A percentile compares a stretch with the other conserved stretches of the same genome.
phyloP scores from a whole-genome alignment of 306 rosid species.

The Urtica urens region DNA sequence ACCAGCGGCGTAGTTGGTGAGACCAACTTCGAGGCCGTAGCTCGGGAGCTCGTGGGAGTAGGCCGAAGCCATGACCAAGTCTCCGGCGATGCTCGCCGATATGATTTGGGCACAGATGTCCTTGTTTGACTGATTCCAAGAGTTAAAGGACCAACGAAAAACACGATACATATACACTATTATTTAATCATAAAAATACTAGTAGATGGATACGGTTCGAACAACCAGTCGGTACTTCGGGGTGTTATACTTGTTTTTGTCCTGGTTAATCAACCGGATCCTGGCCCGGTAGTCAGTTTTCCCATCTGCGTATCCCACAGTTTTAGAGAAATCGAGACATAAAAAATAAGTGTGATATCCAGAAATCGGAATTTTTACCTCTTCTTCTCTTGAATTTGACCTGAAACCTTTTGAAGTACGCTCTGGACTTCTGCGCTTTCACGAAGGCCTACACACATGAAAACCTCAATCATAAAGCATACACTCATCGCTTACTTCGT shows the following conservation, averaged over 20 bases:
- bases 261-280: constrained; percentile 80
- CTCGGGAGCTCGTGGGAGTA: constrained; percentile 64
- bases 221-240: constrained; percentile 79
- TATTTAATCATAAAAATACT: not conserved
- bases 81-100: constrained; percentile 86
- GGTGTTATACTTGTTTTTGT: constrained; percentile 80
- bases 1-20: constrained; percentile 95
- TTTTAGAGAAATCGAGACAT: not conserved
- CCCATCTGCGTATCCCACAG: constrained; percentile 39
- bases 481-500: too few species aligned
- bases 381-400: constrained; percentile 86
- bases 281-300: constrained; percentile 90
- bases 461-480: too few species aligned
- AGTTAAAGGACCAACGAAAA: constrained; percentile 17
- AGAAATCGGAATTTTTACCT: constrained; percentile 27
- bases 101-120: constrained; percentile 55
- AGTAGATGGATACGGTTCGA: constrained; percentile 58
- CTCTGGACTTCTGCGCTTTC: constrained; percentile 53
- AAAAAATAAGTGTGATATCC: not conserved
- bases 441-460: constrained; percentile 54
- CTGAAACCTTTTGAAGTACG: constrained; percentile 69
- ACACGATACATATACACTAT: not conserved
- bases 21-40: constrained; percentile 76
- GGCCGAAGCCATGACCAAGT: constrained; percentile 67
- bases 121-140: constrained; percentile 53